These are phyloP conservation scores for Aspergillus costaricaensis DNA, from an alignment of 2,329 filamentous ascomycete species.

Conservation along the genomic window DNA sequence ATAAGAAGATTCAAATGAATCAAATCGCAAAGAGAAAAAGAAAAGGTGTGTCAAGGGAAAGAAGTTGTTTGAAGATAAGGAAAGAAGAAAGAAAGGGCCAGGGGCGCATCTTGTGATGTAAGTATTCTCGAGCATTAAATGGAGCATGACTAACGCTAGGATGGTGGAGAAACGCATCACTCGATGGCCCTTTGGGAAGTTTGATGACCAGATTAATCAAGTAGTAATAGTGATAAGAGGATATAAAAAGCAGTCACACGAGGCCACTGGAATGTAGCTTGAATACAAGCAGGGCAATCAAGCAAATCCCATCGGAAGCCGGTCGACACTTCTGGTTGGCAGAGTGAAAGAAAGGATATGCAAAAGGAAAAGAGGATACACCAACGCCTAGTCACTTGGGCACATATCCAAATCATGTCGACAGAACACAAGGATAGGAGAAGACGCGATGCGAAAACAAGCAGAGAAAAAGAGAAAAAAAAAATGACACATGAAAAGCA, in stretches of 20 bases:
- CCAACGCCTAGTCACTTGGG: constrained; percentile 39
- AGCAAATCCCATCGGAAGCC: constrained; percentile 16
- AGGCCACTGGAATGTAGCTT: constrained; percentile 22
- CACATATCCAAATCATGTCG: constrained; percentile 35
- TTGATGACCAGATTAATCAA: constrained; percentile 19
- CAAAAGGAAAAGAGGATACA: constrained; percentile 30
- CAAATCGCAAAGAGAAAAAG: constrained; percentile 15
- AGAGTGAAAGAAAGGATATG: constrained; percentile 27
- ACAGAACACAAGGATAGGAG: constrained; percentile 21
- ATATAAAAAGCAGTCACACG: constrained; percentile 26
- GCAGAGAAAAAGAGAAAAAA: too few species aligned
- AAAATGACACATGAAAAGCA: too few species aligned
- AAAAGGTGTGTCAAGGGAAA: constrained; percentile 13
- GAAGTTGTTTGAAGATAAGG: constrained; percentile 2
- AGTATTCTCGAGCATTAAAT: constrained; percentile 14
- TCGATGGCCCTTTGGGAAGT: constrained; percentile 11
- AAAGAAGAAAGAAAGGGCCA: constrained; percentile 6
- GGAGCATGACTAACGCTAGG: constrained; percentile 20
- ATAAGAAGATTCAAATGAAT: constrained; percentile 6
- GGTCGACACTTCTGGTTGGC: constrained; percentile 15
- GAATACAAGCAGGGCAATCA: constrained; percentile 11
- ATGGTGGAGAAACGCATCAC: constrained; percentile 12
- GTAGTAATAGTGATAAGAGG: constrained; percentile 33
- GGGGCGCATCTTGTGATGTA: constrained; percentile 8
- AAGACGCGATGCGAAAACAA: constrained; percentile 18